Conservation (phyloP, 805 yeast genomes). For the Kregervanrija delftensis region DNA sequence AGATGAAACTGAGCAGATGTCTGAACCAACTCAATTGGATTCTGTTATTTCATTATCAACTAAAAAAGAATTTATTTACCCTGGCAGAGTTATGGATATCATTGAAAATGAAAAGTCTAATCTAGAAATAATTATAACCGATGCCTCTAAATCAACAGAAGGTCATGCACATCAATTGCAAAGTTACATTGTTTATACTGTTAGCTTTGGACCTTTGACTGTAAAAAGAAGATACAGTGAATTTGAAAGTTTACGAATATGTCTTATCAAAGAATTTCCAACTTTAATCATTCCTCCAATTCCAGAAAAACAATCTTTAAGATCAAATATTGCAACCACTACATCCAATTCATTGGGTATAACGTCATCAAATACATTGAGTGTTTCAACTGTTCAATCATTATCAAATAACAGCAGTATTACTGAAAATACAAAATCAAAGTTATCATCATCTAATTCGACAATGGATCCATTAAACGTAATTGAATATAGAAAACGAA, state of each 20-base stretch:
- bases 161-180: constrained; percentile 39
- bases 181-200: constrained; percentile 73
- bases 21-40: constrained; percentile 9
- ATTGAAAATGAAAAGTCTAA: constrained; percentile 11
- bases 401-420: background rate
- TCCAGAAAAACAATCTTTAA: constrained; percentile 73
- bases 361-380: background rate
- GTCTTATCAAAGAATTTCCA: constrained; percentile 69
- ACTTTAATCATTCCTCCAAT: constrained; percentile 86
- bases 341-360: constrained; percentile 23
- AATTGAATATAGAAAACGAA: constrained; percentile 61
- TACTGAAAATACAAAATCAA: background rate
- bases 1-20: constrained; percentile 4
- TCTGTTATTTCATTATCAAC: constrained; percentile 15
- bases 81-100: constrained; percentile 21
- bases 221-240: constrained; percentile 88
- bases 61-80: constrained; percentile 15
- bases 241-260: constrained; percentile 74
- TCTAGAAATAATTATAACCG: constrained; percentile 40
- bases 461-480: constrained; percentile 11
- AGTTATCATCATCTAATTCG: background rate
- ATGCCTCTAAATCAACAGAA: constrained; percentile 83
- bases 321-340: constrained; percentile 26
- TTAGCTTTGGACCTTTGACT: constrained; percentile 49
- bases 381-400: background rate